Evolutionary conservation across 78 protist genomes (phyloP), one percentile per base, ranked within the genome.

Genomic region (Dictyostelium capitatum): DNA sequence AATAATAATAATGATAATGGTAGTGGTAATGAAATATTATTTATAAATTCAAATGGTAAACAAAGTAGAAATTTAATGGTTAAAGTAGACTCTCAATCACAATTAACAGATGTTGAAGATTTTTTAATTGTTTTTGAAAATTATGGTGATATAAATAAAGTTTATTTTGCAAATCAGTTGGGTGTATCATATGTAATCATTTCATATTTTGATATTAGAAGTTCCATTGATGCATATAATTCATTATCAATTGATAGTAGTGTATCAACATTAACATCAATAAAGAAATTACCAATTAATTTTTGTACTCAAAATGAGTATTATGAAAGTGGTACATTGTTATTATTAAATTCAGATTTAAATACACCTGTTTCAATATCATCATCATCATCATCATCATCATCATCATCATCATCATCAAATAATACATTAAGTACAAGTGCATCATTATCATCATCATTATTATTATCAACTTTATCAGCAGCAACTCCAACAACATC

Each of bases 401-500:
- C 6, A 62, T 97, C 5, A 97, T 97, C 3, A 83, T 95, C 20
- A 90, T 97, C 77, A 97, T 37, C 2, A 97, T 80, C n/a, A n/a
- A n/a, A n/a, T 96, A 95, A 65, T 89, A 91, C 8, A 97, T 2
- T 2, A 37, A 37, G 43, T 37, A 37, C 43, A 37, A 37, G 43
- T 37, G 98, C 9, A 97, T 97, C 6, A 62, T 97, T 6, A 97
- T 97, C 3, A 83, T 95, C 20, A 90, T 97, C 77, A 97, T 37
- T 37, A 97, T 80, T 41, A 95, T 23, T 92, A 91, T 43, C 83
- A 37, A 37, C 43, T 37, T 37, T 37, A 37, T 37, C 43, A 3
- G 43, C 43, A 3, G 43, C 43, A 37, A 93, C 0, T 9, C 37
- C 53, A 75, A 59, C 10, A 41, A 91, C 12, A 93, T 97, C 9